phyloP scores from a whole-genome alignment of 306 rosid genomes.

The Hippophae rhamnoides region DNA sequence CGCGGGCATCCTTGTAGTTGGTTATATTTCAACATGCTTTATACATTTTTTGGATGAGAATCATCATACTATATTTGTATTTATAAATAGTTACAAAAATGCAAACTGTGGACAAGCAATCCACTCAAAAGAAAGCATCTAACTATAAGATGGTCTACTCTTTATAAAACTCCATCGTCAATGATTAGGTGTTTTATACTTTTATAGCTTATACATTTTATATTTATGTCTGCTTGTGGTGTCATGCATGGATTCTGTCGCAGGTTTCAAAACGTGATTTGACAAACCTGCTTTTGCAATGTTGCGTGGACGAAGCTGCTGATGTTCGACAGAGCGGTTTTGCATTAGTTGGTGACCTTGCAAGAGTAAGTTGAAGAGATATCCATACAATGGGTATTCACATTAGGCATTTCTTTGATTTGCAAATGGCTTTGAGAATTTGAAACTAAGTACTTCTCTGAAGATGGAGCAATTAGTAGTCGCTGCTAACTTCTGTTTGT shows the following conservation, averaged over 20 bases:
- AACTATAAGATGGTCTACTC: too few species aligned
- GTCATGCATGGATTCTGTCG: constrained; percentile 9
- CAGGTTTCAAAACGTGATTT: constrained; percentile 84
- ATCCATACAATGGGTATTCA: background rate
- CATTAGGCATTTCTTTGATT: background rate
- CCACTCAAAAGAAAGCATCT: too few species aligned
- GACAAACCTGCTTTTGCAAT: constrained; percentile 73
- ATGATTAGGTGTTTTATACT: too few species aligned
- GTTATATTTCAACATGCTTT: too few species aligned
- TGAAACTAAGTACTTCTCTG: background rate
- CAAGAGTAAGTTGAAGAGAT: constrained; percentile 61
- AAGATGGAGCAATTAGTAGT: constrained; percentile 1
- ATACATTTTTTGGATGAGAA: too few species aligned
- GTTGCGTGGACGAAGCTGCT: constrained; percentile 81
- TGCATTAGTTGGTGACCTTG: constrained; percentile 96
- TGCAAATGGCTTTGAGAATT: background rate
- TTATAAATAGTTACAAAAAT: too few species aligned
- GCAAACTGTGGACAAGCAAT: too few species aligned
- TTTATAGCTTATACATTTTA: background rate
- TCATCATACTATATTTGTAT: too few species aligned
- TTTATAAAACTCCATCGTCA: too few species aligned
- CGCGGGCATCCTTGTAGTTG: too few species aligned
- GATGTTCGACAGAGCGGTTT: constrained; percentile 97
- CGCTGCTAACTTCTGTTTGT: background rate
- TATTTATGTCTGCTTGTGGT: constrained; percentile 19